Evolutionary conservation across 139 green algal species (phyloP), one percentile per base, ranked within the genome.

Genomic region (Volvox reticuliferus): DNA sequence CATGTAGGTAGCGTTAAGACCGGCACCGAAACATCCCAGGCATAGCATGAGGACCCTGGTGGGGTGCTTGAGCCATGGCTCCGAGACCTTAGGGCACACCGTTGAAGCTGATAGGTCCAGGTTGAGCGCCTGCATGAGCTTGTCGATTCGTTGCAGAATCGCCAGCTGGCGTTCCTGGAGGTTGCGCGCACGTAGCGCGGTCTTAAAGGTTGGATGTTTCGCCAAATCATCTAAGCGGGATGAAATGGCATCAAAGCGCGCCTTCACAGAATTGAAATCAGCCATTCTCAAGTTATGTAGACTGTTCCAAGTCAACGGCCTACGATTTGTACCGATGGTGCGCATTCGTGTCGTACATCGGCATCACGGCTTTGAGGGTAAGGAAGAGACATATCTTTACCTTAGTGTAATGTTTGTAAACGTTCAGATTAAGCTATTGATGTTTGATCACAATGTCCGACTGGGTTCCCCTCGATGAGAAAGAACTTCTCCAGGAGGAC

Each of bases 391-490:
- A 75, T 14, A 75, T 75, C 44, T 14, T 55, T n/a, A n/a, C n/a
- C 5, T 9, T 55, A 55, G 44, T 55, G 44, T 55, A 55, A 55
- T 55, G 5, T 9, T 9, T 55, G 5, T 55, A 55, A 55, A 14
- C 5, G 44, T 55, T 55, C 5, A 55, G 44, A 55, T 55, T 9
- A 55, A 55, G 44, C 44, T 73, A 30, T 79, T 30, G 71, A 79
- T 79, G 71, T 36, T 79, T 1, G 1, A 20, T 44, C 16, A 89
- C 17, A 33, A 89, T 89, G 85, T 50, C 85, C 9, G 69, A 89
- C 30, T 89, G 85, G 85, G 28, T 36, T 12, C 85, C 85, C 12
- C 44, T 89, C 33, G 85, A 89, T 37, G 85, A 89, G 32, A 67
- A 79, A 28, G 85, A 82, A 30, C 69, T 89, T 1, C 33, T 89